A percentile compares a stretch with the other conserved stretches of the same genome.
These are phyloP conservation scores for Tylopilus felleus DNA, from an alignment of 768 basidiomycete genomes.

Conservation along the genomic window DNA sequence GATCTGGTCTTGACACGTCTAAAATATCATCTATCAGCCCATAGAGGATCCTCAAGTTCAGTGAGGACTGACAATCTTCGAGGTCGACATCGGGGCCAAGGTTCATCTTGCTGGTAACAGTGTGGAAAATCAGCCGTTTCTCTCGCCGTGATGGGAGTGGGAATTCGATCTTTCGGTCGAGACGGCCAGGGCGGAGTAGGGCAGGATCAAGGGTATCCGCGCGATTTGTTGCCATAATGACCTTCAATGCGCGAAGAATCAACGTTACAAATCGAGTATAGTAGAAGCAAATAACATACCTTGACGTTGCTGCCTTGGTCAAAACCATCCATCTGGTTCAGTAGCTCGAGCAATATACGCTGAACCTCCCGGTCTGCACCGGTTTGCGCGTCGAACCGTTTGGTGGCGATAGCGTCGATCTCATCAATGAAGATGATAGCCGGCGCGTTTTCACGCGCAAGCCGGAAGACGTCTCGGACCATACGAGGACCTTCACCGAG, in stretches of 20 bases:
- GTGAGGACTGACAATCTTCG: conserved; percentile 82
- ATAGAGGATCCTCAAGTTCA: conserved; percentile 6
- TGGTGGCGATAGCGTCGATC: conserved; percentile 98
- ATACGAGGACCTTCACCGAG: conserved; percentile 98
- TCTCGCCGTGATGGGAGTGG: conserved; percentile 92
- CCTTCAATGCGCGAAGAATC: conserved; percentile 43
- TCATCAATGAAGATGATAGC: conserved; percentile 99
- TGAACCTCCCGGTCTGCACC: conserved; percentile 99
- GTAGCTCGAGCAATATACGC: conserved; percentile 91
- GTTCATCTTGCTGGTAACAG: conserved; percentile 96
- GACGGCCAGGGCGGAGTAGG: conserved; percentile 91
- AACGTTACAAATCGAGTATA: neutral
- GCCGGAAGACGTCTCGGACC: conserved; percentile 98
- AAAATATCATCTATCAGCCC: conserved; percentile 10
- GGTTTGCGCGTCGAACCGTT: conserved; percentile 99
- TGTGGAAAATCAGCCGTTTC: conserved; percentile 97
- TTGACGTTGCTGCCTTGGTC: conserved; percentile 99
- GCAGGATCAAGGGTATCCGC: conserved; percentile 98
- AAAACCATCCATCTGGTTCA: conserved; percentile 99
- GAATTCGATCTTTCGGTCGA: conserved; percentile 99
- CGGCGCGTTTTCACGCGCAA: conserved; percentile 95
- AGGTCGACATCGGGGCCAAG: conserved; percentile 95
- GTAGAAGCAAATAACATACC: conserved; percentile 39
- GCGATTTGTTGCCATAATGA: conserved; percentile 99
- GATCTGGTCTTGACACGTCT: conserved; percentile 97